These are phyloP conservation scores for Solanum chilense DNA, from an alignment of 257 asterid genomes.

Conservation along the genomic window DNA sequence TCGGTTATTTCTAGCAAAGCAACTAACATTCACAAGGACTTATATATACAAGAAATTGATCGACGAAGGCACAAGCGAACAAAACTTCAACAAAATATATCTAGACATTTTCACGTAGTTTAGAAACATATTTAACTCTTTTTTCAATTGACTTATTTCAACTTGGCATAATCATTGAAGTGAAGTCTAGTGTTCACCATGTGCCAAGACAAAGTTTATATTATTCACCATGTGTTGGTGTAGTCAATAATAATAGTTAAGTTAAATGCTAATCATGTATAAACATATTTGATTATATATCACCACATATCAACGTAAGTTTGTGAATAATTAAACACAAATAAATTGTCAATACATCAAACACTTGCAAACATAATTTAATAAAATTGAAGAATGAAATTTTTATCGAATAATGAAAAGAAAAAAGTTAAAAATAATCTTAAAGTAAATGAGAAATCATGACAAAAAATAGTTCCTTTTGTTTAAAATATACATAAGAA, in stretches of 20 bases:
- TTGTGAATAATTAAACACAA: background rate
- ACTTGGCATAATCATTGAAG: background rate
- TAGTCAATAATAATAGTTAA: background rate
- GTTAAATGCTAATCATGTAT: background rate
- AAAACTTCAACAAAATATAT: too few species aligned
- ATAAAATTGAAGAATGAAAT: background rate
- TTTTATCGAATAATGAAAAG: background rate
- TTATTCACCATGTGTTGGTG: background rate
- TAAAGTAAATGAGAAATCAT: background rate
- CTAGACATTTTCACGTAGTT: too few species aligned
- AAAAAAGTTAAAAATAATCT: background rate
- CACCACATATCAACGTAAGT: background rate
- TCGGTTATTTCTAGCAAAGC: too few species aligned
- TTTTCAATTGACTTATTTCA: background rate
- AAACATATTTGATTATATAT: too few species aligned
- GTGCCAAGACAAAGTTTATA: background rate
- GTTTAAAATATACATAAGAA: too few species aligned
- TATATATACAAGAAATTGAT: too few species aligned
- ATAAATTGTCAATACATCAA: background rate
- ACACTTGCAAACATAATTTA: background rate
- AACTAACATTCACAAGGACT: too few species aligned
- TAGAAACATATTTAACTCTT: too few species aligned
- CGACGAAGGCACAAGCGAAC: accelerated
- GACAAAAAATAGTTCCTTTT: too few species aligned
- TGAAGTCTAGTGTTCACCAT: background rate